Conservation (phyloP, 2,329 filamentous ascomycete genomes). For the Xylaria sp. region DNA sequence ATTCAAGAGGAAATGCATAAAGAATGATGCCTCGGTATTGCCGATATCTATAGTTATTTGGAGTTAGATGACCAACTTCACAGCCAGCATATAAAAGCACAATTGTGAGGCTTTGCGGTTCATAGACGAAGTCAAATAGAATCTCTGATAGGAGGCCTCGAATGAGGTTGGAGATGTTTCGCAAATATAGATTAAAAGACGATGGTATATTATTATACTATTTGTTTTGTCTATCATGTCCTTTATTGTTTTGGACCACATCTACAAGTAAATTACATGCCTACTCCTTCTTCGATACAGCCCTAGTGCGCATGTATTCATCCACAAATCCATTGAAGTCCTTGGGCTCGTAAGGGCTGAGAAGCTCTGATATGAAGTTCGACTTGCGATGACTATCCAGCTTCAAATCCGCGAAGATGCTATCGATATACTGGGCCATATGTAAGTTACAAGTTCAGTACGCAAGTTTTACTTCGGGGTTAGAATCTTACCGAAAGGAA, state of each 20-base stretch:
- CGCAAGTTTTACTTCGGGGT: background rate
- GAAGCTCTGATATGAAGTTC: slow-evolving; percentile 45
- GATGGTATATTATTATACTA: background rate
- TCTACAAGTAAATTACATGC: background rate
- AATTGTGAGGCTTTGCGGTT: background rate
- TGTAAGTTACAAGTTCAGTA: slow-evolving; percentile 3
- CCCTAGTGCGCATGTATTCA: slow-evolving; percentile 42
- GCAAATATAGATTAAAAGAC: background rate
- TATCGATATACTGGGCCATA: slow-evolving; percentile 46
- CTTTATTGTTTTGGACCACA: background rate
- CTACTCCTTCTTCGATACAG: slow-evolving; percentile 11
- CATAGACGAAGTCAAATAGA: background rate
- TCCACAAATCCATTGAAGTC: slow-evolving; percentile 47
- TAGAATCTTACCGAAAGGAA: slow-evolving; percentile 45
- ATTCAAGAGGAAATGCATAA: background rate
- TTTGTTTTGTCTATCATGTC: background rate
- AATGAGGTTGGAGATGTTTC: background rate
- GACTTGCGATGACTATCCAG: slow-evolving; percentile 45
- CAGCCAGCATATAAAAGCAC: background rate
- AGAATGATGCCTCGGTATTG: background rate
- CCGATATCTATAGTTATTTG: background rate
- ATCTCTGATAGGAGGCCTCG: background rate
- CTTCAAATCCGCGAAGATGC: slow-evolving; percentile 45
- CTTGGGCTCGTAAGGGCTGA: slow-evolving; percentile 43
- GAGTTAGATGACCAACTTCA: background rate